A percentile compares a stretch with the other conserved stretches of the same genome.
These are phyloP conservation scores for Boletus patriciae DNA, from an alignment of 768 basidiomycete genomes.

Conservation along the genomic window DNA sequence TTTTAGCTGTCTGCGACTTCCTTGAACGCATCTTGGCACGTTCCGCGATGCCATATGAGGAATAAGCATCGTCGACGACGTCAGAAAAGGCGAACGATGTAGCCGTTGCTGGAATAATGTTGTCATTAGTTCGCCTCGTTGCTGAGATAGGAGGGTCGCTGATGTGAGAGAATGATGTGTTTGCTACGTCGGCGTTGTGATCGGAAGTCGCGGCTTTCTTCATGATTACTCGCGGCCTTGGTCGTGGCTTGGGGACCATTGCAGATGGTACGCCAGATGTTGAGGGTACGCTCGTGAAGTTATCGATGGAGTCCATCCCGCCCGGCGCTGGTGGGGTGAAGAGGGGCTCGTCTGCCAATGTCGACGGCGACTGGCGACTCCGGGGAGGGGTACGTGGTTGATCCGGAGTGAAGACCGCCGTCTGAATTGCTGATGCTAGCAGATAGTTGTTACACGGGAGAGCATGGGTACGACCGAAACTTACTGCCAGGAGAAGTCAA, in stretches of 20 bases:
- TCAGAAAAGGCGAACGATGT: conserved; percentile 13
- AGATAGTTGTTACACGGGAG: not conserved
- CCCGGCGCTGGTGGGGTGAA: conserved; percentile 26
- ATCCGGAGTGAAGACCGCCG: conserved; percentile 17
- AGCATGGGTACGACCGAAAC: not conserved
- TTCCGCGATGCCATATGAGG: conserved; percentile 49
- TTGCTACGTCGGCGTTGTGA: not conserved
- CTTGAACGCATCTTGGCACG: conserved; percentile 57
- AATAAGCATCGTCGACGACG: conserved; percentile 18
- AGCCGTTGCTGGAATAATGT: conserved; percentile 18
- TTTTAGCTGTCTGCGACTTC: conserved; percentile 24
- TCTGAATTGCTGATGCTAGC: conserved; percentile 21
- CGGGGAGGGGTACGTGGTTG: conserved; percentile 16
- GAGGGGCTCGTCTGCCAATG: conserved; percentile 18
- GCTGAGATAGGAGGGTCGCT: conserved; percentile 15
- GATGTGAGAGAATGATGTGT: conserved; percentile 23
- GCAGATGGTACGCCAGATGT: conserved; percentile 1
- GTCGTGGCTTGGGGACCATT: conserved; percentile 23
- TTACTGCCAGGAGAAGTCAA: conserved; percentile 8
- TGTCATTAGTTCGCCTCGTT: conserved; percentile 18
- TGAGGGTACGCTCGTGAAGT: conserved; percentile 16
- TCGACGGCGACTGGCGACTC: conserved; percentile 2
- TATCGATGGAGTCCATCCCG: conserved; percentile 6
- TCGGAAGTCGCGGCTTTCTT: conserved; percentile 14
- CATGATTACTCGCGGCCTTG: conserved; percentile 33